Base-by-base conservation (phyloP, 2,329 filamentous ascomycete species). In the Colletotrichum trifolii region DNA sequence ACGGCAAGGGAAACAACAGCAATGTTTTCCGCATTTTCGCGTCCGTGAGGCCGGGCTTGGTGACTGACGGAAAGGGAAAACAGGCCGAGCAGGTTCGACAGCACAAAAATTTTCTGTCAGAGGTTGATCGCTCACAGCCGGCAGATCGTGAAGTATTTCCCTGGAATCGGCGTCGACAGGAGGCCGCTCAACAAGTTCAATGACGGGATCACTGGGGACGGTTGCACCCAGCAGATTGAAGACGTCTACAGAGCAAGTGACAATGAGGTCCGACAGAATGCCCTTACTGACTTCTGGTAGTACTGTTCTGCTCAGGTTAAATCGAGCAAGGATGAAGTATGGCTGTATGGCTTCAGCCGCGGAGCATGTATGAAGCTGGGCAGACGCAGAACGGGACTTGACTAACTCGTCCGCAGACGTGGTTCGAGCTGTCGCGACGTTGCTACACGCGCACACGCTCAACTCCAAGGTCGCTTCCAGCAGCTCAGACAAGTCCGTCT, bases 331-430 rank as follows among this genome's bases (percentile, higher is more conserved):
- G 76, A 80, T 63, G 77, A 81, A 61, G 63, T 81, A 1, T 80
- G 76, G 70, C 66, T 81, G 8, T 80, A 76, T 45, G 79, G 78
- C 9, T 78, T 78, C 64, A 76, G 76, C 38, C 73, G 77, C 47
- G 79, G 79, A 13, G 77, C 78, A 2, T 80, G 70, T 69, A 59
- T 38, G 64, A 5, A 54, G 25, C 11, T 17, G 6, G 1, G 0
- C 17, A 9, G 15, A 33, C 13, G 0, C 8, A 8, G 17, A 10
- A 47, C 0, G 8, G 15, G 10, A 25, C 6, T 10, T 6, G 12
- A 25, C 10, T 54, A 3, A 55, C 9, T 3, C 8, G 2, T 2
- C 5, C 6, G 3, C 11, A 67, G 65, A 73, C 70, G 74, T 79
- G 6, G 75, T 78, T 6, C 72, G 78, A 3, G 77, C 76, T 6